Conservation (phyloP, 371 early-diverging fungal species). For the Mucor mucedo region DNA sequence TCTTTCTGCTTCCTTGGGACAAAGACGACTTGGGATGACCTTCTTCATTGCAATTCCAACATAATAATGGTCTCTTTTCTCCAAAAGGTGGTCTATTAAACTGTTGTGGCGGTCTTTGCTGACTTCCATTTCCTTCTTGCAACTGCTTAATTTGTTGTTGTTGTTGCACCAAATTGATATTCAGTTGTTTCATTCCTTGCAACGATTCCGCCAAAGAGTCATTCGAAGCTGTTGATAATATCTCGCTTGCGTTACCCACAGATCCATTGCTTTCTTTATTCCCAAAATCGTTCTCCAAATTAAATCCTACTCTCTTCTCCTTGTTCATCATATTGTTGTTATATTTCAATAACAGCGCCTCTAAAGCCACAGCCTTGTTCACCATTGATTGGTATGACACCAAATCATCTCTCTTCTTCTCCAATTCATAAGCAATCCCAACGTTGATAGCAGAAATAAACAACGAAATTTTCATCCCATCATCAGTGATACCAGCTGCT, state of each 20-base stretch:
- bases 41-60: too few species aligned
- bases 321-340: too few species aligned
- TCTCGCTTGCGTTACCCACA: too few species aligned
- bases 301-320: background rate
- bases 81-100: too few species aligned
- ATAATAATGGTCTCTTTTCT: too few species aligned
- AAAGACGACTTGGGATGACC: background rate
- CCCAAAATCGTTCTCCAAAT: background rate
- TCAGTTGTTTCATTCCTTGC: too few species aligned
- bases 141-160: too few species aligned
- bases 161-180: background rate
- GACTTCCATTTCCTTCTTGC: background rate
- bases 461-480: background rate
- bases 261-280: too few species aligned
- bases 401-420: background rate
- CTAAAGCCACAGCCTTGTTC: background rate
- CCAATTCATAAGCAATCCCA: constrained; percentile 2
- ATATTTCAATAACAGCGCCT: background rate
- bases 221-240: too few species aligned
- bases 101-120: background rate
- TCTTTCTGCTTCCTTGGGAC: background rate
- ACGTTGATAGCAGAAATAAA: constrained; percentile 2
- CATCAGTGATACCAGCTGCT: background rate
- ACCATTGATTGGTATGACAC: background rate
- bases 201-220: too few species aligned